Evolutionary conservation across 1,284 basidiomycete species (phyloP), one percentile per base, ranked within the genome.

Genomic region (Tausonia pullulans): DNA sequence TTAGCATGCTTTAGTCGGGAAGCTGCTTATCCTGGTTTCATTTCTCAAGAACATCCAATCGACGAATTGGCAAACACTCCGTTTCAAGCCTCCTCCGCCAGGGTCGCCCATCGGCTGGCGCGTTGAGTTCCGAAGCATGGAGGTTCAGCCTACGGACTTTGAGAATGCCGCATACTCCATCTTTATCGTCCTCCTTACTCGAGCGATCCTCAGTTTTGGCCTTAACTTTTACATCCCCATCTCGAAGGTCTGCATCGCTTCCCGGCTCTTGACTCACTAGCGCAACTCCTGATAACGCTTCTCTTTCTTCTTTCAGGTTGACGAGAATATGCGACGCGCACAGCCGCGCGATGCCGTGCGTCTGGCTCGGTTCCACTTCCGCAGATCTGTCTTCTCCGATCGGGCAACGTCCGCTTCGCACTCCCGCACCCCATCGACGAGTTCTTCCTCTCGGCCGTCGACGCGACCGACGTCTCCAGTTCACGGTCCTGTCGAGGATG

Each of bases 61-160:
- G 5, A 98, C 96, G 8, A 98, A 98, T 74, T 99, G 96, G 96
- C 96, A 98, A 78, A 98, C 96, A 0, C 82, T 99, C 64, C 85
- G 96, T 45, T 98, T 99, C 83, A 99, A 99, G 76, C 96, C 96
- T 5, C 96, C 96, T 6, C 92, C 93, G 45, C 86, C 88, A 1
- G 86, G 90, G 65, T 92, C 91, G 2, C 75, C 84, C 16, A 98
- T 98, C 66, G 96, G 96, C 43, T 99, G 96, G 96, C 83, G 96
- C 54, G 94, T 98, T 16, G 96, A 99, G 75, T 98, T 99, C 78
- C 82, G 96, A 60, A 90, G 88, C 71, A 98, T 98, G 96, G 96
- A 99, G 76, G 91, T 98, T 3, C 96, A 98, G 74, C 83, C 96
- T 72, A 98, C 96, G 27, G 96, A 98, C 78, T 99, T 94, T 74